These are phyloP conservation scores for Cryptosporidium felis DNA, from an alignment of 169 alveolate genomes.

Conservation along the genomic window DNA sequence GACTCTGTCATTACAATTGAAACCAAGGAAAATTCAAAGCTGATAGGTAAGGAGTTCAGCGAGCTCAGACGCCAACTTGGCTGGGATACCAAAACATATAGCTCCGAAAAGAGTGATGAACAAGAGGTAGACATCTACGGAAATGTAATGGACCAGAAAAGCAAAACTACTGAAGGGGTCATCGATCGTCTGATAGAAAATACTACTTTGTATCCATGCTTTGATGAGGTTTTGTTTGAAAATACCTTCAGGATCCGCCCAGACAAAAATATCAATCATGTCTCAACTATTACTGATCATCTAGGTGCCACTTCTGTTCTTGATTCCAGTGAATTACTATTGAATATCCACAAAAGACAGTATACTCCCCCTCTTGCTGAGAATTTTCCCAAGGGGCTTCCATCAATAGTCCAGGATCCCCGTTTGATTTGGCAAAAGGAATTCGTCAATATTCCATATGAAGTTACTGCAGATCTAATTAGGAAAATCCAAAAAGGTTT, in stretches of 20 bases:
- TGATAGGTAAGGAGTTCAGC: not conserved
- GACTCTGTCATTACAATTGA: not conserved
- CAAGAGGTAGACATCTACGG: slow-evolving; percentile 21
- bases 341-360: slow-evolving; percentile 38
- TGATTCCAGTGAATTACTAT: slow-evolving; percentile 21
- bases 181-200: slow-evolving; percentile 41
- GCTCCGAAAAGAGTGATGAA: not conserved
- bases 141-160: not conserved
- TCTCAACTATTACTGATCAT: slow-evolving; percentile 29
- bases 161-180: not conserved
- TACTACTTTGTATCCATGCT: slow-evolving; percentile 61
- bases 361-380: slow-evolving; percentile 70
- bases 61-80: slow-evolving; percentile 27
- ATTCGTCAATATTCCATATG: slow-evolving; percentile 45
- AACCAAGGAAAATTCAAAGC: not conserved
- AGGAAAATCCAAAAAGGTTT: slow-evolving; percentile 38
- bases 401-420: slow-evolving; percentile 59
- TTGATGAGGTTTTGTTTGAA: slow-evolving; percentile 59
- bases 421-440: slow-evolving; percentile 59
- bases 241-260: slow-evolving; percentile 57
- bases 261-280: slow-evolving; percentile 11
- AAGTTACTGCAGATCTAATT: slow-evolving; percentile 29
- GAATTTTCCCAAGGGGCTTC: slow-evolving; percentile 60
- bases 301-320: slow-evolving; percentile 57
- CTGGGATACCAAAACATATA: not conserved